A percentile compares a stretch with the other conserved stretches of the same genome.
Evolutionary conservation across 1,284 basidiomycete genomes (phyloP).

Genomic region (Pholiota adiposa): DNA sequence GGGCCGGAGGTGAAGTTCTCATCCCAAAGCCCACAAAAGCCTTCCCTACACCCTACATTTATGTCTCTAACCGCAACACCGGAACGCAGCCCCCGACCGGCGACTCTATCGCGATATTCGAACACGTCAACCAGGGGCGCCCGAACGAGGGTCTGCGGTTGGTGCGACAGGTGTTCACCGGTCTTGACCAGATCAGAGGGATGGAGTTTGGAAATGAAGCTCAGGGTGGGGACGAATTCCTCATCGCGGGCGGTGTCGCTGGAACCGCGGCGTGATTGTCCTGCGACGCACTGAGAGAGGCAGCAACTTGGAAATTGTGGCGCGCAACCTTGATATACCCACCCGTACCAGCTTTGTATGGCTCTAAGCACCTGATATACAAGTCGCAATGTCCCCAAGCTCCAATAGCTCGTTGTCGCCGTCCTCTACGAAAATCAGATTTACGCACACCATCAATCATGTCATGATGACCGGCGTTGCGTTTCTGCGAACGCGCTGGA

Average conservation of each 20-base stretch:
- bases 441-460: too few species aligned
- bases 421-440: too few species aligned
- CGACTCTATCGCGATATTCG: constrained; percentile 67
- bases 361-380: too few species aligned
- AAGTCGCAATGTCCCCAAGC: too few species aligned
- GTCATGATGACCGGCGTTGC: too few species aligned
- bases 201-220: constrained; percentile 57
- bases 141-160: constrained; percentile 38
- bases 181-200: constrained; percentile 65
- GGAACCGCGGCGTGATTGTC: constrained; percentile 60
- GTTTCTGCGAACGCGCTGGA: too few species aligned
- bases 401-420: too few species aligned
- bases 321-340: constrained; percentile 53
- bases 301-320: constrained; percentile 52
- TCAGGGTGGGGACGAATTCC: constrained; percentile 52
- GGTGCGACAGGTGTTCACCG: constrained; percentile 59
- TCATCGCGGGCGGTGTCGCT: constrained; percentile 57
- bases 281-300: constrained; percentile 59
- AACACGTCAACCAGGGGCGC: constrained; percentile 42
- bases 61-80: constrained; percentile 71
- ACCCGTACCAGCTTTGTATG: constrained; percentile 60
- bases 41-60: constrained; percentile 61
- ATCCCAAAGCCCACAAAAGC: constrained; percentile 50
- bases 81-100: constrained; percentile 53
- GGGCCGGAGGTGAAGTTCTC: constrained; percentile 63